Percentiles rank a stretch among this genome's conserved stretches.
These are phyloP conservation scores for Saksenaea vasiformis DNA, from an alignment of 371 early-diverging fungal genomes.

Conservation along the genomic window DNA sequence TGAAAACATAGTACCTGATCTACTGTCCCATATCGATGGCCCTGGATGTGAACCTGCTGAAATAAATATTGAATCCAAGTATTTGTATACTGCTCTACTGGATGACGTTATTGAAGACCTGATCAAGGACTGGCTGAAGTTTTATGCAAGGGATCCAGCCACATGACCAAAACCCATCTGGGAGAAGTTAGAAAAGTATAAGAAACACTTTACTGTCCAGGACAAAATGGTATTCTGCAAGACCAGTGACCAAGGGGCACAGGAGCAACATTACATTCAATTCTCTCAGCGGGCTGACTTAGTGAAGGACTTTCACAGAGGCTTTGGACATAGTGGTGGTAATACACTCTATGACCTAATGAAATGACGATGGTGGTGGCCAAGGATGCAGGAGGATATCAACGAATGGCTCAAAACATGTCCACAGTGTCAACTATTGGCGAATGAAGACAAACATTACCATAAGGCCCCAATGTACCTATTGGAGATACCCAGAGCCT, in stretches of 20 bases:
- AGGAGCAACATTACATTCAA: neutral
- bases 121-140: constrained; percentile 11
- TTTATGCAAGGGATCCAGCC: neutral
- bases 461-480: constrained; percentile 14
- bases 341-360: constrained; percentile 16
- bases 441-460: constrained; percentile 1
- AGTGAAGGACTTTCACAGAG: constrained; percentile 14
- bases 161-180: neutral
- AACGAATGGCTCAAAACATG: constrained; percentile 18
- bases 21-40: constrained; percentile 17
- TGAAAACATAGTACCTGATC: constrained; percentile 28
- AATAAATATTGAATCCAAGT: neutral
- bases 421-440: constrained; percentile 22
- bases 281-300: constrained; percentile 17
- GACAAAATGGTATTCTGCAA: neutral
- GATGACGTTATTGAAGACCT: neutral
- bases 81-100: constrained; percentile 8
- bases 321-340: constrained; percentile 19
- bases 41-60: neutral
- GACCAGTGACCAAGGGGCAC: too few relatives aligned
- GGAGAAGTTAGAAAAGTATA: neutral
- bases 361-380: constrained; percentile 32
- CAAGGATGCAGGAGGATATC: constrained; percentile 16
- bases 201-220: neutral
- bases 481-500: constrained; percentile 8